These are phyloP conservation scores for Sarocladium strictum DNA, from an alignment of 2,329 filamentous ascomycete genomes.

Conservation along the genomic window DNA sequence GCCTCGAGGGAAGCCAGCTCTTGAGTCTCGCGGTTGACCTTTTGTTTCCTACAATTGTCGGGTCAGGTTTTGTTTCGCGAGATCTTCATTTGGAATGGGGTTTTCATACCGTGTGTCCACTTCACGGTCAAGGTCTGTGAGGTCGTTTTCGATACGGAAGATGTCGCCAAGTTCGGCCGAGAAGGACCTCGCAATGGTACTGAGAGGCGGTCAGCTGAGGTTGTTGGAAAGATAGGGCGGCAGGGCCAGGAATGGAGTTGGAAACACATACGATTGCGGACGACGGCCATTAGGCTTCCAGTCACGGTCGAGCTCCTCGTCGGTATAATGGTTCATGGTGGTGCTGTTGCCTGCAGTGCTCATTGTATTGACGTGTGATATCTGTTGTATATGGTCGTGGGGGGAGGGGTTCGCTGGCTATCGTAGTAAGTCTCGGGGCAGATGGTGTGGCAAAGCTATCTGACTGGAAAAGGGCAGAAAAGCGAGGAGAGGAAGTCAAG, in stretches of 20 bases:
- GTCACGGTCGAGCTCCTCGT: conserved; percentile 67
- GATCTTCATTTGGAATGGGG: neutral
- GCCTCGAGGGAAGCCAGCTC: conserved; percentile 85
- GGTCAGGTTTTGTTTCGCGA: neutral
- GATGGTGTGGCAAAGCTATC: neutral
- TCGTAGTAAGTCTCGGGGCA: neutral
- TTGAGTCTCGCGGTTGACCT: conserved; percentile 64
- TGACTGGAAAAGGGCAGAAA: neutral
- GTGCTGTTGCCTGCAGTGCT: conserved; percentile 2
- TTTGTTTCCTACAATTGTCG: conserved; percentile 61
- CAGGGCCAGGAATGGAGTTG: conserved; percentile 44
- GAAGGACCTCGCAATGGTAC: conserved; percentile 83
- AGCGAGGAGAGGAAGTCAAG: neutral
- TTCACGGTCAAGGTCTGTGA: conserved; percentile 67
- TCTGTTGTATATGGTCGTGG: neutral
- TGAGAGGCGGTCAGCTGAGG: conserved; percentile 29
- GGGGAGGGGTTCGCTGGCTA: neutral
- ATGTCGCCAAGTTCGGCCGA: conserved; percentile 80
- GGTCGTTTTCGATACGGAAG: conserved; percentile 77
- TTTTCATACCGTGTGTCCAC: conserved; percentile 69
- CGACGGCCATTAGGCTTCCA: conserved; percentile 75
- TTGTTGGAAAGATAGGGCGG: conserved; percentile 23
- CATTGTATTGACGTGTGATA: neutral
- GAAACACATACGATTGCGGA: conserved; percentile 70
- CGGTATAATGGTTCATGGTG: conserved; percentile 35